Base-by-base conservation (phyloP, 2,329 filamentous ascomycete genomes). In the Fusarium pininemorale region DNA sequence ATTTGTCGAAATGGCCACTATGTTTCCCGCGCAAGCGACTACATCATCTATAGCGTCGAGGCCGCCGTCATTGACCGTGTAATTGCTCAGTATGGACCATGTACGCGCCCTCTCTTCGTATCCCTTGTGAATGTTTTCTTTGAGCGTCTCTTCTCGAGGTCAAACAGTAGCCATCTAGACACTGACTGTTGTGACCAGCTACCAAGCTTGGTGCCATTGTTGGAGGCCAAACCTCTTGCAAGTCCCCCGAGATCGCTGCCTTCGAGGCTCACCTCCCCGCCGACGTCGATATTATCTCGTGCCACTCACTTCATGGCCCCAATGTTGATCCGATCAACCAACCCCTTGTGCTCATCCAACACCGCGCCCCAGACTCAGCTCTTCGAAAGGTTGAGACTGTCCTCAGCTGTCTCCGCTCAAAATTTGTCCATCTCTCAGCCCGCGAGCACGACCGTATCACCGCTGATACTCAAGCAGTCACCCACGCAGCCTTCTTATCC, bases 31-130 rank as follows among this genome's bases (percentile, higher is more conserved):
- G 91, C 92, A 83, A 98, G 95, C 91, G 96, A 98, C 88, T 98
- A 95, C 84, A 98, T 98, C 85, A 95, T 99, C 82, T 99, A 99
- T 89, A 97, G 93, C 84, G 96, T 99, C 83, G 96, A 98, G 84
- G 96, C 96, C 71, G 94, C 95, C 78, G 90, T 92, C 75, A 97
- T 99, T 83, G 93, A 94, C 81, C 89, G 89, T 76, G 94, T 98
- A 78, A 96, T 98, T 79, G 92, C 92, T 72, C 87, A 92, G 79
- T 99, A 94, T 83, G 96, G 95, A 74, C 96, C 96, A 78, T 98
- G 95, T 98, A 94, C 72, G 80, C 77, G 50, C 64, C 54, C 61
- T 64, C 38, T 58, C 63, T 41, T 58, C 48, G 75, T 73, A 60
- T 24, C 39, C 48, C 42, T 32, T 48, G 73, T 73, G 60, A 71